Evolutionary conservation across 441 rosid genomes (phyloP).

Genomic region (Adansonia madagascariensis): DNA sequence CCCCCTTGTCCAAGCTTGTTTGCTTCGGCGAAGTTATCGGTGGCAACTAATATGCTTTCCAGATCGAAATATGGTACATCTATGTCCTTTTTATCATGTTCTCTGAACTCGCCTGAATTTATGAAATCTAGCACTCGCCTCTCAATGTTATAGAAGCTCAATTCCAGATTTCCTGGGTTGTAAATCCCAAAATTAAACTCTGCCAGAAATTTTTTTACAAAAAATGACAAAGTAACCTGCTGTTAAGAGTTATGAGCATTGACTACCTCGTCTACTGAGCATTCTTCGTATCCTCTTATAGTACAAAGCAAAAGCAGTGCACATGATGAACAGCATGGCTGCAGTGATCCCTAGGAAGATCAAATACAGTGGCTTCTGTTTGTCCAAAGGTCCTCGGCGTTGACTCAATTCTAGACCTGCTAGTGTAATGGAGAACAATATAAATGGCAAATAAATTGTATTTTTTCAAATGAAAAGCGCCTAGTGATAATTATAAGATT

Average conservation of each 20-base stretch:
- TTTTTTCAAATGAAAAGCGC: not conserved
- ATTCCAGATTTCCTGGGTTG: conserved; percentile 6
- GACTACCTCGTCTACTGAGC: conserved; percentile 18
- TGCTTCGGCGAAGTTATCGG: conserved; percentile 25
- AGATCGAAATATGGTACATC: conserved; percentile 21
- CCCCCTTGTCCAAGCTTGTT: conserved; percentile 29
- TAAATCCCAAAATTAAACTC: conserved; percentile 6
- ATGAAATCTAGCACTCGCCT: conserved; percentile 18
- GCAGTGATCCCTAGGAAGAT: conserved; percentile 10
- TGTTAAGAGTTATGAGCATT: not conserved
- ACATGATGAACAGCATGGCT: conserved; percentile 3
- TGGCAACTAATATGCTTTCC: conserved; percentile 16
- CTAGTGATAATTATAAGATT: not conserved
- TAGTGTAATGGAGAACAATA: not conserved
- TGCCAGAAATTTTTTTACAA: not conserved
- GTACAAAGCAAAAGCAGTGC: conserved; percentile 10
- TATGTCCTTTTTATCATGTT: conserved; percentile 18
- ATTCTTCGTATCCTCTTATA: not conserved
- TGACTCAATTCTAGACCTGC: not conserved
- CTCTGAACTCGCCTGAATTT: conserved; percentile 4
- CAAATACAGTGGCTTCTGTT: not conserved
- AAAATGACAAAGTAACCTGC: not conserved
- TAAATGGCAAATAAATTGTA: not conserved
- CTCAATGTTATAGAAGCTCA: conserved; percentile 6
- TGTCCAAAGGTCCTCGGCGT: not conserved